phyloP scores from a whole-genome alignment of 2,329 filamentous ascomycete genomes.

The Fusarium pseudograminearum region DNA sequence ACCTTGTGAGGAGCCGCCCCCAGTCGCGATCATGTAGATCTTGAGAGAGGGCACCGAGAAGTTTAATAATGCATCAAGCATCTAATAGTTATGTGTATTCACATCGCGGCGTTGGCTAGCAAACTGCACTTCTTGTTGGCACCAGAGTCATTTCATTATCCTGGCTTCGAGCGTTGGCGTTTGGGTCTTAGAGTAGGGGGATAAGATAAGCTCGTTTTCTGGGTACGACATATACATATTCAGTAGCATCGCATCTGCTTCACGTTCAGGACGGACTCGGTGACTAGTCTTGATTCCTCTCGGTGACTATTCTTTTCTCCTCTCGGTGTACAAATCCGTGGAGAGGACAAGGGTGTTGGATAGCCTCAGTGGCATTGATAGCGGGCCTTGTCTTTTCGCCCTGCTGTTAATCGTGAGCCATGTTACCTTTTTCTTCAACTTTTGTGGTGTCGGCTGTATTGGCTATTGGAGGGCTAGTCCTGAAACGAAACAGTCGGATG shows the following conservation, averaged over 20 bases:
- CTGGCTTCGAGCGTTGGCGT: conserved; percentile 47
- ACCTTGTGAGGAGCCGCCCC: conserved; percentile 15
- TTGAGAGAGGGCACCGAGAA: conserved; percentile 12
- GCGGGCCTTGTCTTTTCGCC: conserved; percentile 12
- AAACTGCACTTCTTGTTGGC: conserved; percentile 36
- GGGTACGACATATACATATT: conserved; percentile 25
- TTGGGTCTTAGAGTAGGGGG: conserved; percentile 38
- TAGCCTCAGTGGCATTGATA: conserved; percentile 19
- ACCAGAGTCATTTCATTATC: conserved; percentile 41
- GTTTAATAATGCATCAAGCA: conserved; percentile 25
- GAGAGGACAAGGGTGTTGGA: conserved; percentile 3
- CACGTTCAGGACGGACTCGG: conserved; percentile 14
- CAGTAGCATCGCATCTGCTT: conserved; percentile 12
- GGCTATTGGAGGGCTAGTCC: conserved; percentile 10
- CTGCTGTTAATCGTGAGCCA: conserved; percentile 22
- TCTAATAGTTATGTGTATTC: conserved; percentile 33
- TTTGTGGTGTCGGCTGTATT: neutral
- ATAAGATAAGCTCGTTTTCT: conserved; percentile 22
- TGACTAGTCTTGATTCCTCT: conserved; percentile 1
- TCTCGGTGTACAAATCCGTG: conserved; percentile 7
- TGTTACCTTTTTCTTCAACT: conserved; percentile 1
- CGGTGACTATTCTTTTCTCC: conserved; percentile 3
- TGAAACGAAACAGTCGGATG: conserved; percentile 36
- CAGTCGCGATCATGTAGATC: conserved; percentile 22
- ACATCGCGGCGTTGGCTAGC: conserved; percentile 37